phyloP scores from a whole-genome alignment of 208 protist species.

The Trypanosoma avium region DNA sequence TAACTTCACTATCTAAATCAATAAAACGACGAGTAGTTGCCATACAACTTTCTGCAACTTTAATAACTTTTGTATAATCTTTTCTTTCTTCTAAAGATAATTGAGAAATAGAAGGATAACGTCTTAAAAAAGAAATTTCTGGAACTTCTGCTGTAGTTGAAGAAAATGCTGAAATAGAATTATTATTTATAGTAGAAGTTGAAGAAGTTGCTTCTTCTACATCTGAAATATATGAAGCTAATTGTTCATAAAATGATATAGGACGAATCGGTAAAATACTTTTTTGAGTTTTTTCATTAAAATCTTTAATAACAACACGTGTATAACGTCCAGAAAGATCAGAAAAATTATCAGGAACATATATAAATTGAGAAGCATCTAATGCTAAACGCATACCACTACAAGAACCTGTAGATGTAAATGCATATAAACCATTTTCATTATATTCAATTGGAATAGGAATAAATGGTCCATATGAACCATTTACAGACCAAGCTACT shows the following conservation, averaged over 20 bases:
- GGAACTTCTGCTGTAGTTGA: conserved; percentile 11
- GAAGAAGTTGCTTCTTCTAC: conserved; percentile 35
- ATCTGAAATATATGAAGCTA: conserved; percentile 83
- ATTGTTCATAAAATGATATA: conserved; percentile 76
- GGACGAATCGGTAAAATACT: conserved; percentile 55
- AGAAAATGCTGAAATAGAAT: conserved; percentile 14
- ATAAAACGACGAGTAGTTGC: conserved; percentile 83
- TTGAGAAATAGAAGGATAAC: conserved; percentile 56
- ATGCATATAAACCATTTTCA: conserved; percentile 60
- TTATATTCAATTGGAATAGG: conserved; percentile 55
- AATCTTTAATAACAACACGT: conserved; percentile 50
- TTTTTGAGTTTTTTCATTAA: conserved; percentile 32
- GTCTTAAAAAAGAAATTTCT: conserved; percentile 34
- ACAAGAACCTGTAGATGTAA: conserved; percentile 81
- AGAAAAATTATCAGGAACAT: conserved; percentile 82
- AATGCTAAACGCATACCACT: conserved; percentile 76
- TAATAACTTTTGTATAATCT: conserved; percentile 64
- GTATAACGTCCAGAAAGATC: conserved; percentile 72
- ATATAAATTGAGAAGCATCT: conserved; percentile 69
- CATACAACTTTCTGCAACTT: conserved; percentile 87
- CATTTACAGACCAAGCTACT: conserved; percentile 87
- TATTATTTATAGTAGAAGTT: conserved; percentile 9
- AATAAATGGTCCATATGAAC: conserved; percentile 66
- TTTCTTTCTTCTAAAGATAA: conserved; percentile 36
- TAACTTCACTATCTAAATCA: conserved; percentile 75